phyloP scores from a whole-genome alignment of 495 filamentous ascomycete genomes.

The Trichoderma virens region DNA sequence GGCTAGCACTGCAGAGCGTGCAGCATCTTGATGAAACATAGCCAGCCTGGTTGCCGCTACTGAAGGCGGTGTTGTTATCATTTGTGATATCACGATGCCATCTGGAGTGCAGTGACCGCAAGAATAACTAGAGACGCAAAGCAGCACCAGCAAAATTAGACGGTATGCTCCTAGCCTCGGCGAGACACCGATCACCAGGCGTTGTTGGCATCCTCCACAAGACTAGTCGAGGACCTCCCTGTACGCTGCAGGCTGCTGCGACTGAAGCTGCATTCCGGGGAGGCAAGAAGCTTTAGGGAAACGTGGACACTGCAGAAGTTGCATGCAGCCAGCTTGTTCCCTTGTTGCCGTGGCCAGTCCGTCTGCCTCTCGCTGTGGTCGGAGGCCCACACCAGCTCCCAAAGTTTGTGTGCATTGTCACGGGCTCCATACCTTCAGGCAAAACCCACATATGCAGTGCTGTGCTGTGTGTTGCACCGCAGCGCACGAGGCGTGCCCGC shows the following conservation, averaged over 20 bases:
- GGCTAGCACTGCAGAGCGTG: neutral
- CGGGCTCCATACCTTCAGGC: neutral
- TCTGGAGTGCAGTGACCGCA: neutral
- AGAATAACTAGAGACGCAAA: conserved; percentile 5
- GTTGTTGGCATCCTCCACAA: neutral
- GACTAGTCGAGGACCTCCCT: neutral
- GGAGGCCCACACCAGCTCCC: neutral
- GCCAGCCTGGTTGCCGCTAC: neutral
- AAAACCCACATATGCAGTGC: neutral
- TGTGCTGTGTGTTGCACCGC: conserved; percentile 4
- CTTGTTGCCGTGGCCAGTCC: neutral
- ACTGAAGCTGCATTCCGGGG: conserved; percentile 5
- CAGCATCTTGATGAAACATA: conserved; percentile 1
- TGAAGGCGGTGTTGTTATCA: conserved; percentile 3
- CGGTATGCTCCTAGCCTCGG: conserved; percentile 3
- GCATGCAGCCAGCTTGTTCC: conserved; percentile 5
- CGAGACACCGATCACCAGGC: neutral
- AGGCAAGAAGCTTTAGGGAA: conserved; percentile 6
- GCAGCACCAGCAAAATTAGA: conserved; percentile 8
- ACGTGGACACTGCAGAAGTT: conserved; percentile 3
- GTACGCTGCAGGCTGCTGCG: neutral
- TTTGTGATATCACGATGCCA: conserved; percentile 7
- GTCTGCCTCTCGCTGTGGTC: neutral
- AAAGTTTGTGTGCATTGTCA: conserved; percentile 3
- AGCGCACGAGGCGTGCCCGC: conserved; percentile 5